Conservation (phyloP, 441 rosid genomes). For the Adansonia gregorii region DNA sequence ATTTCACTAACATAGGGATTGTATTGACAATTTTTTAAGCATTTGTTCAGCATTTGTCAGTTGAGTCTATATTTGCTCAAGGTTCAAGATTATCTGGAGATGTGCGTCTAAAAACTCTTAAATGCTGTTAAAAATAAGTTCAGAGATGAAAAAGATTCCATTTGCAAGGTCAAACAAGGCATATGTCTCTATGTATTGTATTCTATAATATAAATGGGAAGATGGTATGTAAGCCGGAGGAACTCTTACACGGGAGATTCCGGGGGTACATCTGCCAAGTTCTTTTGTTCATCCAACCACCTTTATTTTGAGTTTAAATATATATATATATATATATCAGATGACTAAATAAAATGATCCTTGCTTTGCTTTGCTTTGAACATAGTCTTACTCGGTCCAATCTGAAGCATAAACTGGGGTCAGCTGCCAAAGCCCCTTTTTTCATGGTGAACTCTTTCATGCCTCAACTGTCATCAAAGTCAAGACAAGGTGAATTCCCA, state of each 20-base stretch:
- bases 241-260: slow-evolving; percentile 88
- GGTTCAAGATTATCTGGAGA: background rate
- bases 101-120: background rate
- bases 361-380: background rate
- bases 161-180: background rate
- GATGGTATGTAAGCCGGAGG: background rate
- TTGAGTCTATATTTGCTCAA: background rate
- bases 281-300: slow-evolving; percentile 92
- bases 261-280: slow-evolving; percentile 65
- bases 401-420: slow-evolving; percentile 59
- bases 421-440: slow-evolving; percentile 76
- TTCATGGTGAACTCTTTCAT: slow-evolving; percentile 52
- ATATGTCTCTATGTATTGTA: background rate
- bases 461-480: slow-evolving; percentile 65
- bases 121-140: background rate
- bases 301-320: slow-evolving; percentile 39
- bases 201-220: background rate
- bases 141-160: background rate
- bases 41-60: background rate
- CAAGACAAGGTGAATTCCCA: slow-evolving; percentile 61
- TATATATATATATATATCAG: background rate
- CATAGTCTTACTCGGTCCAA: slow-evolving; percentile 74
- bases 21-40: background rate
- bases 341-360: background rate
- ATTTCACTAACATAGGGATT: background rate